Evolutionary conservation across 148 eudicot genomes (phyloP), one percentile per base, ranked within the genome.

Genomic region (Rheum nobile): DNA sequence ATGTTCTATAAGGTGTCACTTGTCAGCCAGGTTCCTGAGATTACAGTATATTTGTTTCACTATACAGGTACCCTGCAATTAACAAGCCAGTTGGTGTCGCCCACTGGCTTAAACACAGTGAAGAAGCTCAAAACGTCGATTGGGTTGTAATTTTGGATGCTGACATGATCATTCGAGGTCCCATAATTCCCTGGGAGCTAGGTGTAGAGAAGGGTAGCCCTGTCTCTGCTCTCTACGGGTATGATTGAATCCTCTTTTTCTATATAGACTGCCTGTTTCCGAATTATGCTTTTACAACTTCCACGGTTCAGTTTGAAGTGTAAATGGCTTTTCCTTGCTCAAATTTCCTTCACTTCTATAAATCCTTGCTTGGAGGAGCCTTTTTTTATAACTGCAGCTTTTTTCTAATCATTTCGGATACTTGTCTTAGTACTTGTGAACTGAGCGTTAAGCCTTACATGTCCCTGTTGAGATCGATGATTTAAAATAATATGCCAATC

Each of bases 101-200:
- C 8, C 97, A 95, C 83, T 95, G 98, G 98, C 92, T 95, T 47
- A 44, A 86, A 79, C 81, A 91, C 72, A 95, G 96, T 77, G 76
- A 89, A 77, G 97, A 95, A 34, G 89, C 98, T 57, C 42, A 89
- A 38, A 95, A 90, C 75, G 96, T 91, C 21, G 97, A 91, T 80
- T 95, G 98, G 98, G 98, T 95, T 75, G 88, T 95, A 38, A 86
- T 95, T 75, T 81, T 95, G 44, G 98, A 94, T 78, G 98, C 98
- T 13, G 98, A 95, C 71, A 86, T 86, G 97, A 86, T 95, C 78
- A 84, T 95, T 74, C 84, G 97, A 74, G 98, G 97, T 55, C 98
- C 97, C 41, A 91, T 95, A 71, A 68, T 91, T 76, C 98, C 98
- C 39, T 91, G 98, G 98, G 80, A 91, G 77, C 83, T 95, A 79